These are phyloP conservation scores for Fraxinus platypoda DNA, from an alignment of 305 asterid species.

Conservation along the genomic window DNA sequence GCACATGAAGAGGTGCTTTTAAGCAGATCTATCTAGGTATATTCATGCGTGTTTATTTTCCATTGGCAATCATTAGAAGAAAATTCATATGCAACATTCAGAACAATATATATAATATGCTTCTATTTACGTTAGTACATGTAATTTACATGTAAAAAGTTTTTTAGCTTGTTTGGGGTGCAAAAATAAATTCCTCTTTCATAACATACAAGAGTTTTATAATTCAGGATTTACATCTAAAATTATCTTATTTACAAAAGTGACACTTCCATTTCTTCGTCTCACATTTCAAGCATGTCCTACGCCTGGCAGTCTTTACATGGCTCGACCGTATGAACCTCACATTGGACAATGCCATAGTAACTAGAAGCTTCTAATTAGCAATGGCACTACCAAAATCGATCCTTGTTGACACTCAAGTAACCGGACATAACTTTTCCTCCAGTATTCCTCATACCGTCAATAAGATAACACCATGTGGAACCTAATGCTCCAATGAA, in stretches of 20 bases:
- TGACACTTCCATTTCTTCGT: background rate
- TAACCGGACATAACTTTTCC: constrained; percentile 94
- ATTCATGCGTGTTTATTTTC: background rate
- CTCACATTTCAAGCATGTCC: background rate
- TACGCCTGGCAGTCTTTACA: background rate
- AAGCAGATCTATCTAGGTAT: background rate
- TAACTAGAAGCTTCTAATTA: background rate
- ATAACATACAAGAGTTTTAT: constrained; percentile 9
- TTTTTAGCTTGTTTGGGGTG: background rate
- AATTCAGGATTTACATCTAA: background rate
- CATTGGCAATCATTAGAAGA: background rate
- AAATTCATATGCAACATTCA: background rate
- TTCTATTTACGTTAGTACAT: background rate
- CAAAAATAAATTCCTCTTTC: constrained; percentile 14
- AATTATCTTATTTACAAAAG: constrained; percentile 3
- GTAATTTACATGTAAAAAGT: background rate
- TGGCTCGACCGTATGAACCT: background rate
- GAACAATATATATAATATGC: background rate
- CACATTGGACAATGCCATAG: background rate
- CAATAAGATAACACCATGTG: constrained; percentile 87
- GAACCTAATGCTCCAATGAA: constrained; percentile 92
- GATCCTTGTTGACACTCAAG: constrained; percentile 88
- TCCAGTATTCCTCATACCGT: constrained; percentile 91
- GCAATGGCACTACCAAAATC: constrained; percentile 62
- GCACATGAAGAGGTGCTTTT: background rate